Evolutionary conservation across 2,329 filamentous ascomycete genomes (phyloP), one percentile per base, ranked within the genome.

Genomic region (Domatiomyces catenatus): DNA sequence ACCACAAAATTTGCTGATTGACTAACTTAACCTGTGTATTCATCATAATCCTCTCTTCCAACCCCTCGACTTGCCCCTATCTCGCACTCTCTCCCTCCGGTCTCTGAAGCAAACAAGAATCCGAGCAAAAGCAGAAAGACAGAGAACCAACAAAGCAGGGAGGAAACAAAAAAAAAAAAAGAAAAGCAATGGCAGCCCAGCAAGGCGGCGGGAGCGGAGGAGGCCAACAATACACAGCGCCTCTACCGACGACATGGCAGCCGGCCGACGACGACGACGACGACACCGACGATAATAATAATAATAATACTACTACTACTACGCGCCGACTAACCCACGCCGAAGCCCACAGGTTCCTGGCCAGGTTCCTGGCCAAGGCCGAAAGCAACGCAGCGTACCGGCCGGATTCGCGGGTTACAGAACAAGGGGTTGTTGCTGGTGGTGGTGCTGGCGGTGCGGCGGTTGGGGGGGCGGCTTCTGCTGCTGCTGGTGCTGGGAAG

Each of bases 341-440:
- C 18, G 36, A 58, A 48, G 59, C 59, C 3, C 56, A 58, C 46
- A 47, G 51, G n/a, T 52, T 58, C 36, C 58, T 61, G 17, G 47
- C 48, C 36, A 8, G 18, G 5, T 61, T 60, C 52, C 54, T 61
- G 19, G 46, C 51, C 8, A 52, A 43, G n/a, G 52, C 59, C 32
- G 54, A 57, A 26, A 54, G 51, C 19, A 52, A 59, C 51, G 53
- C 59, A 17, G 55, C 61, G 8, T 61, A 64, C 50, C 80, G 82
- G 22, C 80, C 79, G 8, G 63, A 72, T 0, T 61, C 69, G 1
- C 64, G 67, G 5, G 72, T 93, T 1, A 54, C 56, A 17, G 55
- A 58, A 32, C 55, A 51, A 26, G 58, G 59, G 1, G 55, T 56
- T 10, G 51, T 59, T 45, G 53, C 57, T 1, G 44, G 51, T 22